Evolutionary conservation across 306 rosid species (phyloP).

Genomic region (Casuarina cunninghamiana): DNA sequence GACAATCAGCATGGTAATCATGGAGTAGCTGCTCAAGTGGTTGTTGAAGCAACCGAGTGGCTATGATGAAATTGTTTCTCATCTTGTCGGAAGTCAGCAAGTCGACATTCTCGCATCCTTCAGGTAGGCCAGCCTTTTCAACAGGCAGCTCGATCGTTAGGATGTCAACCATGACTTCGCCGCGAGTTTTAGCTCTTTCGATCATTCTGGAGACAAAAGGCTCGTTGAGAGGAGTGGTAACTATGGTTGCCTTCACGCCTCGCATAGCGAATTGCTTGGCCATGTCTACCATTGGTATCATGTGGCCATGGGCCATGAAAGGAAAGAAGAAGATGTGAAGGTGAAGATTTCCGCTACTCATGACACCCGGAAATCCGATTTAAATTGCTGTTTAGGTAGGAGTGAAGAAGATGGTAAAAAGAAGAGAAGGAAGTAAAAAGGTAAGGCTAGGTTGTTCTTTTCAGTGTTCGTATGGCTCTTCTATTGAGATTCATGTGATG

Average conservation of each 20-base stretch:
- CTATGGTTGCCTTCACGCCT: slow-evolving; percentile 28
- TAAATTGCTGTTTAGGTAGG: not conserved
- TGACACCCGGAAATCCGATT: not conserved
- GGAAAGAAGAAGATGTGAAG: slow-evolving; percentile 43
- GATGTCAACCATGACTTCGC: not conserved
- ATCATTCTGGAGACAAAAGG: slow-evolving; percentile 10
- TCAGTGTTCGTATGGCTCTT: no score
- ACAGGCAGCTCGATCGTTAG: slow-evolving; percentile 20
- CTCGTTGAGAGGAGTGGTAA: slow-evolving; percentile 30
- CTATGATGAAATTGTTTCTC: slow-evolving; percentile 10
- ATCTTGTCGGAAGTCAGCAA: slow-evolving; percentile 13
- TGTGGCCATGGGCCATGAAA: slow-evolving; percentile 35
- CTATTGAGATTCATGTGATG: no score
- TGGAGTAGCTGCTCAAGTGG: slow-evolving; percentile 27
- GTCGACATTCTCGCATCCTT: slow-evolving; percentile 29
- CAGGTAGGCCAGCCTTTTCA: slow-evolving; percentile 40
- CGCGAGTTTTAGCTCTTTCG: not conserved
- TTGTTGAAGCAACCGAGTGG: slow-evolving; percentile 23
- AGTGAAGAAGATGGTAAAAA: no score
- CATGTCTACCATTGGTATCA: slow-evolving; percentile 31
- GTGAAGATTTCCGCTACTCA: not conserved
- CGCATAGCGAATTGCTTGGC: slow-evolving; percentile 31
- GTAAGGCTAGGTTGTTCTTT: no score
- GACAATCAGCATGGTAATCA: slow-evolving; percentile 9
- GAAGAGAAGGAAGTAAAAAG: no score